Base-by-base conservation (phyloP, 148 eudicot species). In the Amaranthus palmeri region DNA sequence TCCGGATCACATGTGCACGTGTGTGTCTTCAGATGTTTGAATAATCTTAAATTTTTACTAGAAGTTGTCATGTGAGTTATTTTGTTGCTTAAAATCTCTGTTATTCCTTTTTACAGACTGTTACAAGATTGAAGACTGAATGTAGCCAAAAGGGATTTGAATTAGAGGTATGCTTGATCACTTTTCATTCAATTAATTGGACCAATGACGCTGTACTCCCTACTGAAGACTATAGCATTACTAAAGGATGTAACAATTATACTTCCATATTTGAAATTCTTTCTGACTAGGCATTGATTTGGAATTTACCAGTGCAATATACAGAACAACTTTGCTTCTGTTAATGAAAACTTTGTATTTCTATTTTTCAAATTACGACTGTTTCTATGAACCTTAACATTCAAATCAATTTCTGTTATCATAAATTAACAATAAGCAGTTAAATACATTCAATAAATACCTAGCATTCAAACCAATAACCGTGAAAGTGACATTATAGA, bases 101-200 rank as follows among this genome's bases (percentile, higher is more conserved):
- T 51, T 8, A 43, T 67, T 71, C 44, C 66, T 59, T 10, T 72
- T 70, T 49, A 80, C 88, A 95, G 99, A 86, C 88, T 14, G 81
- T 90, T 80, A 80, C 74, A 83, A 86, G 86, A 79, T 83, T 95
- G 79, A 92, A 77, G 89, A 79, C 93, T 8, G 96, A 92, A 72
- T 95, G 97, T 73, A 88, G 85, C 74, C 93, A 95, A 79, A 92
- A 82, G 82, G 88, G 81, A 54, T 95, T 95, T 83, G 97, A 95
- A 83, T 85, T 95, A 15, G 99, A 95, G 97, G 99, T 95, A 42
- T 49, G 83, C 74, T 43, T 25, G 36, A 25, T 47, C 70, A 4
- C 51, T 61, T 40, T 46, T 1, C 56, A 11, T 52, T 25, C 36
- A 25, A 25, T 25, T 25, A 0, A 25, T 50, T 63, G 10, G 44